These are phyloP conservation scores for Colletotrichum tamarilloi DNA, from an alignment of 2,329 filamentous ascomycete genomes.

Conservation along the genomic window DNA sequence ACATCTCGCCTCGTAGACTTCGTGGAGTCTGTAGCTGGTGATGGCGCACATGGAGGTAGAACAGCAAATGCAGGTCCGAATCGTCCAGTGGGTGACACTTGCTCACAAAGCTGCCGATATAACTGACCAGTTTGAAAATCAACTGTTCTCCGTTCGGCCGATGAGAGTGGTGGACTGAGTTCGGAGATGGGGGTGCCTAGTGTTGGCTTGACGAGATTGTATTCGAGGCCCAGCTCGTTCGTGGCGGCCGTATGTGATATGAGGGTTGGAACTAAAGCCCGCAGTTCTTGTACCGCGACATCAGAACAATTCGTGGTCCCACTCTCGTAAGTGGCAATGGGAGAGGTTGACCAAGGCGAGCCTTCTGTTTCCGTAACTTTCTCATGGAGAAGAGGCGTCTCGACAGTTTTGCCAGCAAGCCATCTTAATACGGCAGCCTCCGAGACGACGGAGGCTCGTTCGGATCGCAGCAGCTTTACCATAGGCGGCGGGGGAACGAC, in stretches of 20 bases:
- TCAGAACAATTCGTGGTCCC: background rate
- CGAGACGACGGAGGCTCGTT: constrained; percentile 55
- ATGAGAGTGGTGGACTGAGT: constrained; percentile 46
- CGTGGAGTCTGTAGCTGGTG: background rate
- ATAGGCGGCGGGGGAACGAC: constrained; percentile 55
- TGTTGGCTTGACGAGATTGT: constrained; percentile 54
- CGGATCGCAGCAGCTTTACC: constrained; percentile 58
- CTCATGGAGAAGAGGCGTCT: constrained; percentile 20
- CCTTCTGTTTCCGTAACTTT: constrained; percentile 18
- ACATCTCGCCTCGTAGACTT: constrained; percentile 17
- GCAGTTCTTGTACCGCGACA: background rate
- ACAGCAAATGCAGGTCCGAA: constrained; percentile 60
- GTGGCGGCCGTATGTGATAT: constrained; percentile 49
- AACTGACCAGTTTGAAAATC: constrained; percentile 61
- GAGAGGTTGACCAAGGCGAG: background rate
- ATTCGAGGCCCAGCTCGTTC: constrained; percentile 48
- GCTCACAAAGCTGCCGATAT: constrained; percentile 54
- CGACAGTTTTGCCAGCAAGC: constrained; percentile 45
- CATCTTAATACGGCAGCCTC: constrained; percentile 59
- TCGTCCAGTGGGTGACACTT: constrained; percentile 57
- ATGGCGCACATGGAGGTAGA: constrained; percentile 36
- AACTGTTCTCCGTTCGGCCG: constrained; percentile 48
- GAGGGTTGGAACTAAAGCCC: constrained; percentile 49
- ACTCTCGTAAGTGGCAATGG: background rate
- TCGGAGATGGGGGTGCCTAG: constrained; percentile 52